A percentile compares a stretch with the other conserved stretches of the same genome.
Evolutionary conservation across 805 yeast species (phyloP).

Genomic region (Crinitomyces ghanaensis): DNA sequence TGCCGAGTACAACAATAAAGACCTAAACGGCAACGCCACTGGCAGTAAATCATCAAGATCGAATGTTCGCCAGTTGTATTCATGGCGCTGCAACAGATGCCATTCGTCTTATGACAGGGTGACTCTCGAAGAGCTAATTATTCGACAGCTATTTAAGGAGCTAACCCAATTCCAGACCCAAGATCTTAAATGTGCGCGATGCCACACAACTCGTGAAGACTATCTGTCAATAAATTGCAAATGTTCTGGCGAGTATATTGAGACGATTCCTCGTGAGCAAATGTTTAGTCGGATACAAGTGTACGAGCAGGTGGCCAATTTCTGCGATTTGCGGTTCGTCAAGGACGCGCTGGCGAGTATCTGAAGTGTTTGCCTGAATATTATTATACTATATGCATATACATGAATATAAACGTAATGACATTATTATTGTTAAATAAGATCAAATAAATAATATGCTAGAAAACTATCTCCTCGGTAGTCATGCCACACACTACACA

Average conservation of each 20-base stretch:
- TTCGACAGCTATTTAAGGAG: conserved; percentile 47
- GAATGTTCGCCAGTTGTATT: no score
- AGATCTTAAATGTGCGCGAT: conserved; percentile 71
- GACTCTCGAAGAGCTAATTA: conserved; percentile 66
- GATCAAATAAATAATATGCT: conserved; percentile 7
- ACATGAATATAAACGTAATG: neutral
- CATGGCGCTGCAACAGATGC: conserved; percentile 59
- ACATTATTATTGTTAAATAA: conserved; percentile 1
- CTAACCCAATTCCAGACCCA: conserved; percentile 59
- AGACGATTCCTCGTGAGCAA: conserved; percentile 37
- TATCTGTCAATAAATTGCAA: conserved; percentile 65
- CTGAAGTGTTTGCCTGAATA: no score
- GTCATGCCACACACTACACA: conserved; percentile 79
- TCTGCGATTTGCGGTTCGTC: conserved; percentile 50
- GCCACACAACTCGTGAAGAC: conserved; percentile 53
- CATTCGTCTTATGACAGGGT: conserved; percentile 50
- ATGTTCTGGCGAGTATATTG: conserved; percentile 82
- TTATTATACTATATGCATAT: neutral
- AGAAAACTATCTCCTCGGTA: conserved; percentile 56
- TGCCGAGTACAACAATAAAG: no score
- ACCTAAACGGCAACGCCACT: no score
- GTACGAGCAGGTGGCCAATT: conserved; percentile 47
- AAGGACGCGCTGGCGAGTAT: conserved; percentile 17
- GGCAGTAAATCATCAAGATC: no score
- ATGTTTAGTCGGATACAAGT: conserved; percentile 36